Evolutionary conservation across 202 grass and related monocot species (phyloP).

Genomic region (Alloteropsis angusta): DNA sequence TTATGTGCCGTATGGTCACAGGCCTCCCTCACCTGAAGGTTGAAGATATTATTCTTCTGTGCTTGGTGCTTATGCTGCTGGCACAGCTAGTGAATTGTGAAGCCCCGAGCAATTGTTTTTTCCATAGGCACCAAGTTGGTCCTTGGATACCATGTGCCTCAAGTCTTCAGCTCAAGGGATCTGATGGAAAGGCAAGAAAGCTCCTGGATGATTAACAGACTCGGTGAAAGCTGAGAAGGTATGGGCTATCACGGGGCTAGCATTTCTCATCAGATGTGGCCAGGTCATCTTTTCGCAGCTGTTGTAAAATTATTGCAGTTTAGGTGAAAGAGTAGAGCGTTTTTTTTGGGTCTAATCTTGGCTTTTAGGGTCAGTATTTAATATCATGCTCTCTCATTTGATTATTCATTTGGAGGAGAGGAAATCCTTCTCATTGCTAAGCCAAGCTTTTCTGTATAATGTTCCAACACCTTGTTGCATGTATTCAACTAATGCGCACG

Average conservation of each 20-base stretch:
- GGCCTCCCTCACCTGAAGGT: conserved; percentile 41
- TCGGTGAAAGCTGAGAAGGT: neutral
- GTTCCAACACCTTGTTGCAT: conserved; percentile 35
- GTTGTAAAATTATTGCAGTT: conserved; percentile 45
- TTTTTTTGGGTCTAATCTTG: conserved; percentile 35
- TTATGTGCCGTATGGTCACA: conserved; percentile 28
- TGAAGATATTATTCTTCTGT: conserved; percentile 28
- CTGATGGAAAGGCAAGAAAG: conserved; percentile 19
- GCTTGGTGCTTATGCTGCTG: conserved; percentile 14
- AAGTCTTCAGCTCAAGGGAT: conserved; percentile 3
- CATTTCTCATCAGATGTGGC: conserved; percentile 17
- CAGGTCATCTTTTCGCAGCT: conserved; percentile 25
- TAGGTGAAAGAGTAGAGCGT: conserved; percentile 45
- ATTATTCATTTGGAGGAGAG: conserved; percentile 58
- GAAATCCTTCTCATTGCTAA: conserved; percentile 43
- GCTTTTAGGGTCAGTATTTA: conserved; percentile 44
- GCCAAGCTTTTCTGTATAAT: conserved; percentile 39
- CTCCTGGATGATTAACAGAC: conserved; percentile 10
- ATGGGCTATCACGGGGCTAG: conserved; percentile 1
- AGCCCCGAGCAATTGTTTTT: conserved; percentile 26
- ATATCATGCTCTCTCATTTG: conserved; percentile 44
- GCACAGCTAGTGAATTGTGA: conserved; percentile 28
- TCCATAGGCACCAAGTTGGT: conserved; percentile 21
- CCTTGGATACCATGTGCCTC: conserved; percentile 8
- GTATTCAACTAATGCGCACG: conserved; percentile 33